A percentile compares a stretch with the other conserved stretches of the same genome.
Conservation (phyloP, 2,329 filamentous ascomycete genomes). For the Cercospora sp. region DNA sequence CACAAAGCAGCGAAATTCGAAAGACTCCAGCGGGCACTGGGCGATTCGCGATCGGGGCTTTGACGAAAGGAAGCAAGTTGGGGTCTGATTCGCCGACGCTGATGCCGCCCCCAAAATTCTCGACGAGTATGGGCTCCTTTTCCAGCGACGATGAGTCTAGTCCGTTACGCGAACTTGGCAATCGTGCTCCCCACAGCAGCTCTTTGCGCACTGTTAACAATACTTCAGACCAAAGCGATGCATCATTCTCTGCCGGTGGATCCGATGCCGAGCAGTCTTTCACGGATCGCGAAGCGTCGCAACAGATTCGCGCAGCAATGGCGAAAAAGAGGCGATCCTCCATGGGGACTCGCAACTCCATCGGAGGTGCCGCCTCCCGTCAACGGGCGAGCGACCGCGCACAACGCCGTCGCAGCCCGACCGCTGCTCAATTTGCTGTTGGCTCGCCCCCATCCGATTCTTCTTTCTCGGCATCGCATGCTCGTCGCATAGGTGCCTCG, state of each 20-base stretch:
- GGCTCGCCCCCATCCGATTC: slow-evolving; percentile 57
- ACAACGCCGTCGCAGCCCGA: slow-evolving; percentile 59
- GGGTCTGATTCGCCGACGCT: slow-evolving; percentile 54
- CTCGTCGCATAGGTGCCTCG: slow-evolving; percentile 65
- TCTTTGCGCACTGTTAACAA: slow-evolving; percentile 21
- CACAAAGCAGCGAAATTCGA: slow-evolving; percentile 61
- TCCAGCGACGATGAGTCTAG: slow-evolving; percentile 58
- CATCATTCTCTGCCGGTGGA: slow-evolving; percentile 24
- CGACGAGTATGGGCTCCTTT: slow-evolving; percentile 59
- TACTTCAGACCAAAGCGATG: slow-evolving; percentile 33
- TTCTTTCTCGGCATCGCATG: slow-evolving; percentile 65
- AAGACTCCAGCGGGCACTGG: slow-evolving; percentile 42
- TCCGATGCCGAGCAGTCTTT: slow-evolving; percentile 25
- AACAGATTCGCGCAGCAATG: slow-evolving; percentile 50
- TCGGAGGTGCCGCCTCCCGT: slow-evolving; percentile 39
- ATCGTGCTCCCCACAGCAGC: slow-evolving; percentile 41
- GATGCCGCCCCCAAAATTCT: slow-evolving; percentile 51
- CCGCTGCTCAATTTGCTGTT: slow-evolving; percentile 41
- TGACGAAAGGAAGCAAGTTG: slow-evolving; percentile 60
- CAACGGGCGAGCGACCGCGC: slow-evolving; percentile 38
- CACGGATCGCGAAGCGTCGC: slow-evolving; percentile 32
- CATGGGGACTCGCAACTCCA: slow-evolving; percentile 22
- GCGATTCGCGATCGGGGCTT: slow-evolving; percentile 85
- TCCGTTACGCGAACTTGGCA: slow-evolving; percentile 50
- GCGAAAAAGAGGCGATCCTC: slow-evolving; percentile 46